Conservation (phyloP, 257 asterid genomes). For the Solanum chilense region DNA sequence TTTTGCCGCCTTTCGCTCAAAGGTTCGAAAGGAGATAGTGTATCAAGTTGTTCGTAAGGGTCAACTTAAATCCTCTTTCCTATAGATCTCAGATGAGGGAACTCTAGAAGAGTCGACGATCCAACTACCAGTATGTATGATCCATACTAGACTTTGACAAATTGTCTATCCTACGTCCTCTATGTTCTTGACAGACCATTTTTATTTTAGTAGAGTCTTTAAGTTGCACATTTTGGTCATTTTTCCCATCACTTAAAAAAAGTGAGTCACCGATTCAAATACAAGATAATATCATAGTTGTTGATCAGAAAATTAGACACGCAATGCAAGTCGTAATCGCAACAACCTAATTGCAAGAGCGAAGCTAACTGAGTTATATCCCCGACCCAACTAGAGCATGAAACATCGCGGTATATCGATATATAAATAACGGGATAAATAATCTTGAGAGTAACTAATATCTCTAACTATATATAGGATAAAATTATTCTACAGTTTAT, state of each 20-base stretch:
- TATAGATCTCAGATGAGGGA: neutral
- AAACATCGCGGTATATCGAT: no score
- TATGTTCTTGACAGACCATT: neutral
- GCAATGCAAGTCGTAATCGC: neutral
- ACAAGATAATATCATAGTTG: neutral
- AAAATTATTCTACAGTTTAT: neutral
- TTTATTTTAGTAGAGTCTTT: neutral
- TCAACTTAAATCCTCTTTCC: neutral
- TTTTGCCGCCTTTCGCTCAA: neutral
- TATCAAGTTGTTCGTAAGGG: neutral
- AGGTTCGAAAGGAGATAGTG: neutral
- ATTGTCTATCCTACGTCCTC: neutral
- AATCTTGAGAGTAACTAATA: no score
- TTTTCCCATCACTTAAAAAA: accelerated
- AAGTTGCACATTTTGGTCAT: neutral
- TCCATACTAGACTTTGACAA: neutral
- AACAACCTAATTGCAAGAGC: neutral
- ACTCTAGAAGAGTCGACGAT: neutral
- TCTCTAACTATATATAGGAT: no score
- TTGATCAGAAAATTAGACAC: neutral
- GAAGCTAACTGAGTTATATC: neutral
- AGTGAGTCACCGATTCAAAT: neutral
- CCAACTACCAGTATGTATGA: neutral
- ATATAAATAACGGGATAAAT: no score
- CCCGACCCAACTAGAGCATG: neutral